Conservation (phyloP, 2,329 filamentous ascomycete genomes). For the Aspergillus jensenii region DNA sequence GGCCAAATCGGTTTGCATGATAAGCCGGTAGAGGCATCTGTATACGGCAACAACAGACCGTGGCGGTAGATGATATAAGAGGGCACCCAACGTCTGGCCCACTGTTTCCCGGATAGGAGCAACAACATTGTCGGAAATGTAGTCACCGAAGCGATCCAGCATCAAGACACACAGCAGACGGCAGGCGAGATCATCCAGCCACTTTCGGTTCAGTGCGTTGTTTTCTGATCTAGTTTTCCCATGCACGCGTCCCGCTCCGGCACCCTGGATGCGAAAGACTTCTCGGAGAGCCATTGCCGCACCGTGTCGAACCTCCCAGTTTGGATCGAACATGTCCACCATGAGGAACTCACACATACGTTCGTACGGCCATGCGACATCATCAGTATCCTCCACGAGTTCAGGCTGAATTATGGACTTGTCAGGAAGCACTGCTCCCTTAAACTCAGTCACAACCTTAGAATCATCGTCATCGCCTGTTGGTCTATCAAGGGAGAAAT, state of each 20-base stretch:
- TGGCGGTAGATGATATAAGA: slow-evolving; percentile 78
- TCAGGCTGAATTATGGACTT: slow-evolving; percentile 84
- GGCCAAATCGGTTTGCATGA: slow-evolving; percentile 82
- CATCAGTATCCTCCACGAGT: slow-evolving; percentile 68
- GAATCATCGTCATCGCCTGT: slow-evolving; percentile 77
- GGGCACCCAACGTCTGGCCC: slow-evolving; percentile 86
- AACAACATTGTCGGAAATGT: slow-evolving; percentile 94
- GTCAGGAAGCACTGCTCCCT: slow-evolving; percentile 75
- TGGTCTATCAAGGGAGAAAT: slow-evolving; percentile 82
- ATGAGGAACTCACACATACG: slow-evolving; percentile 91
- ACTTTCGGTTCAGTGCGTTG: slow-evolving; percentile 73
- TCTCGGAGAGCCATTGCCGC: slow-evolving; percentile 94
- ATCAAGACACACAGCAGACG: slow-evolving; percentile 94
- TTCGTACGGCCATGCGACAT: slow-evolving; percentile 83
- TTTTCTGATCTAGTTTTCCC: slow-evolving; percentile 74
- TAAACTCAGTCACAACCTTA: slow-evolving; percentile 94
- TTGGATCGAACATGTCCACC: slow-evolving; percentile 86
- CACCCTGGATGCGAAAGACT: slow-evolving; percentile 86
- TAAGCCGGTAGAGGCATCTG: slow-evolving; percentile 78
- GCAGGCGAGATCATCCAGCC: slow-evolving; percentile 94
- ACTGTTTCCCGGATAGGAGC: slow-evolving; percentile 94
- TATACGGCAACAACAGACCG: slow-evolving; percentile 83
- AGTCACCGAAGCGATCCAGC: slow-evolving; percentile 96
- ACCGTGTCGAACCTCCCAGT: slow-evolving; percentile 95
- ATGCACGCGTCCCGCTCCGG: slow-evolving; percentile 75